Conservation (phyloP, 768 basidiomycete species). For the Pulveroboletus sp. region DNA sequence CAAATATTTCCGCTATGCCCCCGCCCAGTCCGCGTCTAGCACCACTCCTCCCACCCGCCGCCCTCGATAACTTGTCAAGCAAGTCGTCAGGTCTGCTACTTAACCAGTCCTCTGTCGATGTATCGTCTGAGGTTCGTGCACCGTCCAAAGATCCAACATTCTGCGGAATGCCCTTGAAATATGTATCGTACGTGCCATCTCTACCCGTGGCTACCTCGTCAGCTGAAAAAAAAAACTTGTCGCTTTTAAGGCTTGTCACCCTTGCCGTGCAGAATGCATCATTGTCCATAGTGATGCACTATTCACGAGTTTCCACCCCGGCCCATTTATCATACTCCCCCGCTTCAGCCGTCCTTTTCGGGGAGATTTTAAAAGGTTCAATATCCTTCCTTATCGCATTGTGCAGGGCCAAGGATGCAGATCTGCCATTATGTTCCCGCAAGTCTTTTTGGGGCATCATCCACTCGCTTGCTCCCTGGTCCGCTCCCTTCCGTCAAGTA, state of each 20-base stretch:
- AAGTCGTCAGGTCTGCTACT: constrained; percentile 35
- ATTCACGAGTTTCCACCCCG: constrained; percentile 87
- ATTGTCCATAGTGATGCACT: constrained; percentile 96
- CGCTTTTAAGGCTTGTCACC: constrained; percentile 57
- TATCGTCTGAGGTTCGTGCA: constrained; percentile 26
- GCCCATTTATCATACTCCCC: constrained; percentile 83
- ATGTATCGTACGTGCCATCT: constrained; percentile 58
- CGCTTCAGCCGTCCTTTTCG: constrained; percentile 88
- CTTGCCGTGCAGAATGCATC: constrained; percentile 94
- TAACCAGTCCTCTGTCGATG: constrained; percentile 32
- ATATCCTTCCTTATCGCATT: constrained; percentile 92
- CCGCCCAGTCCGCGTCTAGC: constrained; percentile 40
- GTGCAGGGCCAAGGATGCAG: constrained; percentile 41
- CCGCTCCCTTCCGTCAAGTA: constrained; percentile 49
- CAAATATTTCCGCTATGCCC: constrained; percentile 17
- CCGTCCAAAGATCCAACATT: constrained; percentile 43
- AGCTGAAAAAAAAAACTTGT: constrained; percentile 3
- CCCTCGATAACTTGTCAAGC: constrained; percentile 38
- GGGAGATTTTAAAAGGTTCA: constrained; percentile 88
- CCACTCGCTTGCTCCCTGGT: constrained; percentile 40
- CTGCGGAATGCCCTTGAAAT: constrained; percentile 74
- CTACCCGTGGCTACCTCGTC: neutral
- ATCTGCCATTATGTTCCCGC: constrained; percentile 38
- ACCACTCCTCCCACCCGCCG: constrained; percentile 48
- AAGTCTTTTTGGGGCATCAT: constrained; percentile 37